Evolutionary conservation across 176 grass and related monocot genomes (phyloP).

Genomic region (Olyra latifolia): DNA sequence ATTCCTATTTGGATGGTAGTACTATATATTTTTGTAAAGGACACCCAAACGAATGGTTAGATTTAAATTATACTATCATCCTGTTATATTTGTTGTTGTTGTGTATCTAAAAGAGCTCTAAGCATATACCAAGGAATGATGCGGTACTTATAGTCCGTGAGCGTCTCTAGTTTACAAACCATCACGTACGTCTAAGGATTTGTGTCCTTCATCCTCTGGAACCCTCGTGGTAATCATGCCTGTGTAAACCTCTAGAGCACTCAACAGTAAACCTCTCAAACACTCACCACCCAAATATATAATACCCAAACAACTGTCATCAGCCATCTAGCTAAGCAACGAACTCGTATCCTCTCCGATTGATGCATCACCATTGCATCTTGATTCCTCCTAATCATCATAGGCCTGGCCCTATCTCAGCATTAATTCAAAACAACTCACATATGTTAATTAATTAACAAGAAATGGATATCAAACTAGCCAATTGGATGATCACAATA

Average conservation of each 20-base stretch:
- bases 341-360: conserved; percentile 13
- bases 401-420: not conserved
- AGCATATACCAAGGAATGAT: no score
- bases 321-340: not conserved
- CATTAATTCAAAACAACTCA: conserved; percentile 16
- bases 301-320: conserved; percentile 22
- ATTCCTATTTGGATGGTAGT: no score
- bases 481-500: not conserved
- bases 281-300: not conserved
- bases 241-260: not conserved
- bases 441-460: not conserved
- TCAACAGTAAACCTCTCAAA: not conserved
- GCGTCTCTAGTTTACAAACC: not conserved
- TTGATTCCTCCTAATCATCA: conserved; percentile 26
- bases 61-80: no score
- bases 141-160: no score
- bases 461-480: not conserved
- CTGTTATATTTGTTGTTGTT: no score
- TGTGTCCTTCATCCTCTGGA: not conserved
- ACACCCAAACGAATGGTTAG: no score
- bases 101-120: no score
- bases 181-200: not conserved
- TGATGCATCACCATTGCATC: conserved; percentile 11
- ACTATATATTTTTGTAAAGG: no score
- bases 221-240: not conserved